phyloP scores from a whole-genome alignment of 257 asterid genomes.

The Leptodermis oblonga region DNA sequence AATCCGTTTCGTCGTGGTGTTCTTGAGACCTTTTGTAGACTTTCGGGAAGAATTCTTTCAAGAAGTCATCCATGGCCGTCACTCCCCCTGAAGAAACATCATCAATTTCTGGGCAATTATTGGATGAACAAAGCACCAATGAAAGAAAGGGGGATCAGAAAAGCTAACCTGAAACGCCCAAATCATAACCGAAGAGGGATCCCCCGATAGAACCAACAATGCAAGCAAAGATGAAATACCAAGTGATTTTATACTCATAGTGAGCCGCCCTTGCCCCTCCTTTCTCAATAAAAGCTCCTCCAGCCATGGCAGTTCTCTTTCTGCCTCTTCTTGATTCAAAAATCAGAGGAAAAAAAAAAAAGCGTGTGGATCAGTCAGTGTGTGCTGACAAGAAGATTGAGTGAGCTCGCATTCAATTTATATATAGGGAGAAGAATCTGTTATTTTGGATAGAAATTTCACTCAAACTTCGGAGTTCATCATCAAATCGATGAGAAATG shows the following conservation, averaged over 20 bases:
- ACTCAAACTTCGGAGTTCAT: background rate
- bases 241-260: conserved; percentile 61
- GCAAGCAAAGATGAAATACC: conserved; percentile 71
- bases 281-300: conserved; percentile 40
- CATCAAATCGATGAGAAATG: background rate
- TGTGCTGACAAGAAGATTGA: too few species aligned
- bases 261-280: conserved; percentile 62
- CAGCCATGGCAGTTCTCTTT: conserved; percentile 50
- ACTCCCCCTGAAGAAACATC: conserved; percentile 58
- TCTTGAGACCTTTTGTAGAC: conserved; percentile 51
- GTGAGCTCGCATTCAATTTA: too few species aligned
- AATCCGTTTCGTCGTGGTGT: conserved; percentile 49
- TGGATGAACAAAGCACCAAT: background rate
- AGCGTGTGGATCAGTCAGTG: background rate
- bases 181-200: conserved; percentile 84
- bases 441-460: conserved; percentile 9
- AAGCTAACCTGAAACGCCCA: conserved; percentile 77
- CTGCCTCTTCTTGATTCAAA: background rate
- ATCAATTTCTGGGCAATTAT: too few species aligned
- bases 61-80: conserved; percentile 78
- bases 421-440: background rate
- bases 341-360: background rate
- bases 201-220: conserved; percentile 82
- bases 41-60: conserved; percentile 60
- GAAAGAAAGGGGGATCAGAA: background rate